Evolutionary conservation across 2,329 filamentous ascomycete genomes (phyloP).

Genomic region (Sarocladiaceae sp.): DNA sequence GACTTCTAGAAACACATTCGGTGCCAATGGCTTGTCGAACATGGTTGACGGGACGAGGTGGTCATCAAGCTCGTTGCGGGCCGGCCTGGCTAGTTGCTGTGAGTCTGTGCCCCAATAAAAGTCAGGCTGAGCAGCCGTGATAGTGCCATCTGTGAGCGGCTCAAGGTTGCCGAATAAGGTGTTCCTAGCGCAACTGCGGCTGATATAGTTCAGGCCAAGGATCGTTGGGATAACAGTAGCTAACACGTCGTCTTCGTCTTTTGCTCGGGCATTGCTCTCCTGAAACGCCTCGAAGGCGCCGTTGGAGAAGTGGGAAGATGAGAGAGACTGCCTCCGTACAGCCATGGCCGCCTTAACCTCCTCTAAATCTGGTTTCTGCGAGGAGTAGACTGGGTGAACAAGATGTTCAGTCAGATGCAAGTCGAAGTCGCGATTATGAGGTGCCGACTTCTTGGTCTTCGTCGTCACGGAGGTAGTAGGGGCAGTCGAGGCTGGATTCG

Average conservation of each 20-base stretch:
- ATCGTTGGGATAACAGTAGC: conserved; percentile 28
- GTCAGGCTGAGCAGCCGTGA: conserved; percentile 25
- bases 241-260: conserved; percentile 29
- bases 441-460: conserved; percentile 19
- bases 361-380: not conserved
- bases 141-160: conserved; percentile 23
- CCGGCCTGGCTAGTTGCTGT: conserved; percentile 6
- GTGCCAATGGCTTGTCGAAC: conserved; percentile 25
- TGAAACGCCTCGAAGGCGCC: not conserved
- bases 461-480: no score
- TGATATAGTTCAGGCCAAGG: conserved; percentile 12
- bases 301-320: not conserved
- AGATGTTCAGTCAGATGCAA: not conserved
- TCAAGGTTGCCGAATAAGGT: conserved; percentile 30
- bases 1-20: conserved; percentile 37
- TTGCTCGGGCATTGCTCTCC: conserved; percentile 20
- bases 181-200: conserved; percentile 14
- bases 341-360: not conserved
- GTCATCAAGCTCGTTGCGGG: not conserved
- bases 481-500: no score
- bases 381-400: not conserved
- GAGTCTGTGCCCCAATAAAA: conserved; percentile 25
- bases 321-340: not conserved
- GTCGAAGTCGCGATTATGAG: conserved; percentile 30
- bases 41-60: conserved; percentile 27